These are phyloP conservation scores for Moricandia arvensis DNA, from an alignment of 345 rosid species.

Conservation along the genomic window DNA sequence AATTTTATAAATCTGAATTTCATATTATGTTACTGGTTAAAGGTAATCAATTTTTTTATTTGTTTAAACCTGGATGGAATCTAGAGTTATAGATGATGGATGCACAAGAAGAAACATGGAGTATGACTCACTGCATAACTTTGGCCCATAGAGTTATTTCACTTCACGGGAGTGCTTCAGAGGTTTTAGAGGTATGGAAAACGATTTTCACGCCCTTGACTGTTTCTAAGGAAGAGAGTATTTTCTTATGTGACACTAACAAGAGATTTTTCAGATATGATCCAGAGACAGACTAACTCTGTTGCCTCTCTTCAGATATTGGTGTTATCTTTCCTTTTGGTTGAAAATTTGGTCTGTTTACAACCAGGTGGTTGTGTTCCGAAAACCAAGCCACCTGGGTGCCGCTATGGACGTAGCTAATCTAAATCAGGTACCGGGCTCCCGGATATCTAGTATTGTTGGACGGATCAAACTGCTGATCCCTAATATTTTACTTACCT, in stretches of 20 bases:
- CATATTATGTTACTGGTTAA: no score
- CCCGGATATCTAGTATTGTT: background rate
- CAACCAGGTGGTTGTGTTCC: no score
- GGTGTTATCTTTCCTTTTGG: background rate
- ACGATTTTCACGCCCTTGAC: background rate
- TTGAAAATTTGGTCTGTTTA: slow-evolving; percentile 1
- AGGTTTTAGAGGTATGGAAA: background rate
- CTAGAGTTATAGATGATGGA: background rate
- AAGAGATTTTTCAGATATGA: background rate
- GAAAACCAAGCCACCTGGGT: background rate
- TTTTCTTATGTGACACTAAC: background rate
- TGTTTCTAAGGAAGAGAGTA: background rate
- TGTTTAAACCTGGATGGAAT: background rate
- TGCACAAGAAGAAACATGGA: background rate
- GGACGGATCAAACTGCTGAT: background rate
- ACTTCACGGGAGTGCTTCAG: background rate
- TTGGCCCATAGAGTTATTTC: background rate
- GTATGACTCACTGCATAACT: background rate
- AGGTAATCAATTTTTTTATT: no score
- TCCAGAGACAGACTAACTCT: background rate
- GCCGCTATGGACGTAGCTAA: background rate
- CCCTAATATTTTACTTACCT: background rate
- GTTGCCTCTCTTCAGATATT: background rate
- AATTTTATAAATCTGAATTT: no score
- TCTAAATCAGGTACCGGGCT: background rate